These are phyloP conservation scores for Hericium coralloides DNA, from an alignment of 768 basidiomycete genomes.

Conservation along the genomic window DNA sequence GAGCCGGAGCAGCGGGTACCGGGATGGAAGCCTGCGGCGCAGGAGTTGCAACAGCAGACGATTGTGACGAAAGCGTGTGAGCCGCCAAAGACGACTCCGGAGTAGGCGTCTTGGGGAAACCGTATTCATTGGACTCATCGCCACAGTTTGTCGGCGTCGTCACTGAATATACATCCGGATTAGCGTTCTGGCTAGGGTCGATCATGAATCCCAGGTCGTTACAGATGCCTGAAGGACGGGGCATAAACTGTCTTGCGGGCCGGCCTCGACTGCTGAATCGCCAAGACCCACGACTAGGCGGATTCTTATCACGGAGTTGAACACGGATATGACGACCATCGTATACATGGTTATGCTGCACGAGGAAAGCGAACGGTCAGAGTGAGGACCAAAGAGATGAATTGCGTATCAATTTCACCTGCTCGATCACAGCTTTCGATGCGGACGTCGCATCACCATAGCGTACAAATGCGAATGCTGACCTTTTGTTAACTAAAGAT, in stretches of 20 bases:
- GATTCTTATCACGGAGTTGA: conserved; percentile 57
- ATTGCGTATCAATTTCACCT: conserved; percentile 32
- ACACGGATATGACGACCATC: conserved; percentile 69
- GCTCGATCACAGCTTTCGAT: conserved; percentile 54
- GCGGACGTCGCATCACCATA: conserved; percentile 57
- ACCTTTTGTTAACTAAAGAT: conserved; percentile 44
- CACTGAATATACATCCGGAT: no score
- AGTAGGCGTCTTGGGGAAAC: not conserved
- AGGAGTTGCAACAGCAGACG: not conserved
- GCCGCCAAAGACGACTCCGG: not conserved
- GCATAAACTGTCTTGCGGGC: not conserved
- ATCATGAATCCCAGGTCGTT: not conserved
- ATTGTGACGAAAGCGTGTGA: not conserved
- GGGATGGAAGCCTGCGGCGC: not conserved
- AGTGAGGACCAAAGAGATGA: not conserved
- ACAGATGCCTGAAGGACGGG: not conserved
- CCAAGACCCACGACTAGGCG: not conserved
- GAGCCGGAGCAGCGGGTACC: not conserved
- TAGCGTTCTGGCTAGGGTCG: no score
- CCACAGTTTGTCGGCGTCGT: not conserved
- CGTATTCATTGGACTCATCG: not conserved
- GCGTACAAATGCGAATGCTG: conserved; percentile 76
- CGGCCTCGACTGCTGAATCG: not conserved
- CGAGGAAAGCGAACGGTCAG: conserved; percentile 5
- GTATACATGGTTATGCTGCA: conserved; percentile 61